phyloP scores from a whole-genome alignment of 1,284 basidiomycete species.

The Leccinum subatratum region DNA sequence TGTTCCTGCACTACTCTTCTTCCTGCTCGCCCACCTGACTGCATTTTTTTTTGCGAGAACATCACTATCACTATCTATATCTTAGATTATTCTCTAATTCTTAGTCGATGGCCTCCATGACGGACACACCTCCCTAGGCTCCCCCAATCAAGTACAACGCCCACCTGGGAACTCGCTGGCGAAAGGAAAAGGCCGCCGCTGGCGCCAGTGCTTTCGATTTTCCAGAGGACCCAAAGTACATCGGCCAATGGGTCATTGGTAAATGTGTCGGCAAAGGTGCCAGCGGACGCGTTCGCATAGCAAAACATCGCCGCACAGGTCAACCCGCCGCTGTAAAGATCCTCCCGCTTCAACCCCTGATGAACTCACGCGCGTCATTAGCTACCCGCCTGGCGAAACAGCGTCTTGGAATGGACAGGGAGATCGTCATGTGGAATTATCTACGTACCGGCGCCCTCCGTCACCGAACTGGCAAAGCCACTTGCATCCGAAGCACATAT shows the following conservation, averaged over 20 bases:
- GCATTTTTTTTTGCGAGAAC: conserved; percentile 3
- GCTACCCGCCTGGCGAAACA: conserved; percentile 74
- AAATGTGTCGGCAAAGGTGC: conserved; percentile 95
- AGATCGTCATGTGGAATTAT: conserved; percentile 83
- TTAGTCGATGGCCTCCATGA: conserved; percentile 35
- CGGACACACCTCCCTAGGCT: conserved; percentile 58
- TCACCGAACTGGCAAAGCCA: conserved; percentile 63
- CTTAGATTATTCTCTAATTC: conserved; percentile 1
- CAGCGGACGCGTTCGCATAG: conserved; percentile 93
- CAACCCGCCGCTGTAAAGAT: conserved; percentile 98
- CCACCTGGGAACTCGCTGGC: conserved; percentile 74
- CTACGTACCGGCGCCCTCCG: conserved; percentile 58
- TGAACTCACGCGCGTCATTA: conserved; percentile 73
- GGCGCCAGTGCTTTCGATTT: conserved; percentile 65
- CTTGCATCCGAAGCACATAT: conserved; percentile 69
- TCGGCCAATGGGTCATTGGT: conserved; percentile 84
- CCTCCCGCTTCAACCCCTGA: conserved; percentile 81
- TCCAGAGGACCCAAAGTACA: conserved; percentile 66
- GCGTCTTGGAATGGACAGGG: conserved; percentile 88
- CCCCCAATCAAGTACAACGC: conserved; percentile 65
- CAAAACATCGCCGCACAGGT: conserved; percentile 81
- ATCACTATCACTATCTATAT: conserved; percentile 18
- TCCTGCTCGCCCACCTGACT: conserved; percentile 6
- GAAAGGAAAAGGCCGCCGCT: conserved; percentile 75
- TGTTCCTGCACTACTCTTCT: background rate